Conservation (phyloP, 1,284 basidiomycete species). For the Pyrrhoderma lamaoense region DNA sequence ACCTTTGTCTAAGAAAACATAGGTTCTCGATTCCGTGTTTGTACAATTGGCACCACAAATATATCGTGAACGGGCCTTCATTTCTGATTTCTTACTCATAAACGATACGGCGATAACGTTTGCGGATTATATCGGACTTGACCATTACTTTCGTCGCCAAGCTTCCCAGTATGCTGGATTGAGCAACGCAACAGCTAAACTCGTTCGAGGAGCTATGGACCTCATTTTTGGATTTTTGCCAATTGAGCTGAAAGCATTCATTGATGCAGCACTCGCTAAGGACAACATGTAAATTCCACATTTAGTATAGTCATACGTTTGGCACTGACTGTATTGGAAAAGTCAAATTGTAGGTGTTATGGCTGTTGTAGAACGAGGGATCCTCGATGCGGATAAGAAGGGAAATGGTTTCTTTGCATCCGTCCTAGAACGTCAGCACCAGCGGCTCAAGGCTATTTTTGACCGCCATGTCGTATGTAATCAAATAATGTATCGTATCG, state of each 20-base stretch:
- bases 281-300: conserved; percentile 65
- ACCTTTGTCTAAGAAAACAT: background rate
- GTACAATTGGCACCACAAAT: conserved; percentile 74
- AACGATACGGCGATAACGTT: conserved; percentile 85
- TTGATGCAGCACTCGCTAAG: conserved; percentile 69
- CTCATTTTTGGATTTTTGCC: conserved; percentile 92
- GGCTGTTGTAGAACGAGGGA: conserved; percentile 72
- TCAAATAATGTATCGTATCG: background rate
- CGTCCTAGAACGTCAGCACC: conserved; percentile 76
- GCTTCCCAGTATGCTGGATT: conserved; percentile 70
- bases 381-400: conserved; percentile 71
- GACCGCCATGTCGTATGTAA: conserved; percentile 72
- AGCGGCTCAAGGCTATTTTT: conserved; percentile 62
- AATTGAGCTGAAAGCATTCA: conserved; percentile 77
- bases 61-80: conserved; percentile 81
- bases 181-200: conserved; percentile 65
- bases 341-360: conserved; percentile 87
- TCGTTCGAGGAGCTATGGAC: conserved; percentile 85
- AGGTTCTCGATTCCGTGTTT: conserved; percentile 74
- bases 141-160: conserved; percentile 90
- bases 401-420: conserved; percentile 70
- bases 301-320: too few species aligned
- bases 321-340: conserved; percentile 1
- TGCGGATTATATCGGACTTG: conserved; percentile 92
- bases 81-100: conserved; percentile 88